These are phyloP conservation scores for Colletotrichum magnum DNA, from an alignment of 2,329 filamentous ascomycete genomes.

Conservation along the genomic window DNA sequence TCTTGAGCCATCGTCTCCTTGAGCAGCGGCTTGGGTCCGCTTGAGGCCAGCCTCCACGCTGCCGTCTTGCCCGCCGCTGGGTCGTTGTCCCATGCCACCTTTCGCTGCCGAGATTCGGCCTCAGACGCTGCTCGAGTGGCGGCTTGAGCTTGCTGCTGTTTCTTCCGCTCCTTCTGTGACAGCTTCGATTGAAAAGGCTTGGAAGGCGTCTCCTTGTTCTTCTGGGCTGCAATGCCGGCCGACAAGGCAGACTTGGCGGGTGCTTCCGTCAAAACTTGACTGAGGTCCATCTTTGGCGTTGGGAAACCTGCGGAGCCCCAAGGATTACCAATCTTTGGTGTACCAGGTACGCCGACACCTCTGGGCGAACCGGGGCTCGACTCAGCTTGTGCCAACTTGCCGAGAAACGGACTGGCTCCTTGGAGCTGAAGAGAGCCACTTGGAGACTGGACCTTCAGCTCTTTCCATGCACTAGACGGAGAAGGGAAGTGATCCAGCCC, in stretches of 20 bases:
- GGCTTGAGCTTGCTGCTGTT: slow-evolving; percentile 78
- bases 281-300: slow-evolving; percentile 78
- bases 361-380: slow-evolving; percentile 25
- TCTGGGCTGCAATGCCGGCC: slow-evolving; percentile 67
- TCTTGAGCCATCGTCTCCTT: slow-evolving; percentile 62
- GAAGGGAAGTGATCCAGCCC: slow-evolving; percentile 42
- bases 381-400: background rate
- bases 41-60: slow-evolving; percentile 77
- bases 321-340: slow-evolving; percentile 53
- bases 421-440: slow-evolving; percentile 20
- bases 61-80: slow-evolving; percentile 57
- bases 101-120: slow-evolving; percentile 49
- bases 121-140: slow-evolving; percentile 59
- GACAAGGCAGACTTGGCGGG: slow-evolving; percentile 68
- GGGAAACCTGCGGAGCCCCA: slow-evolving; percentile 67
- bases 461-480: slow-evolving; percentile 54
- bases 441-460: slow-evolving; percentile 49
- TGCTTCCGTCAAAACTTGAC: slow-evolving; percentile 79
- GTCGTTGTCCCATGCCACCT: slow-evolving; percentile 62
- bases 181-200: slow-evolving; percentile 70
- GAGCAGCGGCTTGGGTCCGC: slow-evolving; percentile 63
- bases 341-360: slow-evolving; percentile 7
- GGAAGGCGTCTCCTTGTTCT: slow-evolving; percentile 53
- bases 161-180: slow-evolving; percentile 94
- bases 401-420: slow-evolving; percentile 12